Evolutionary conservation across 1,284 basidiomycete genomes (phyloP), one percentile per base, ranked within the genome.

Genomic region (Stygiomarasmius scandens): DNA sequence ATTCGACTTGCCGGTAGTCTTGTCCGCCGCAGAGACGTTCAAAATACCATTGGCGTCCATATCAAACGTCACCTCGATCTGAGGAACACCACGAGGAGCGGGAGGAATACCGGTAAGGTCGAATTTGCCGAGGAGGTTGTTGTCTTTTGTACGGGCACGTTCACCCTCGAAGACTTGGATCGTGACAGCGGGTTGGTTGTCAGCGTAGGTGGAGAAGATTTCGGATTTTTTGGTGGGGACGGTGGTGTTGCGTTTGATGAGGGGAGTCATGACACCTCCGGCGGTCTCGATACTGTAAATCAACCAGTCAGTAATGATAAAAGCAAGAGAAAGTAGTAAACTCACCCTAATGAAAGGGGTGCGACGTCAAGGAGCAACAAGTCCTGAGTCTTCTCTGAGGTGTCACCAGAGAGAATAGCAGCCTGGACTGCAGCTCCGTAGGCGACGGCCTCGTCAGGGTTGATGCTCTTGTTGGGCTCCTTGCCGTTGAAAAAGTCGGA

Each of bases 141-240:
- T 98, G 82, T 99, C 97, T 86, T 98, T 98, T 64, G 96, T 98
- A 71, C 95, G 92, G 54, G 96, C 93, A 84, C 96, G 95, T 80
- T 99, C 97, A 80, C 97, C 96, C 84, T 99, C 96, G 80, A 86
- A 99, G 60, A 99, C 96, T 77, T 98, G 96, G 78, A 99, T 98
- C 38, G 38, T 41, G 8, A 99, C 96, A 85, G 93, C 94, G 62
- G 96, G 94, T 77, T 99, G 96, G 85, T 99, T 98, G 84, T 99
- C 96, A 64, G 95, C 90, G 82, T 96, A 97, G 44, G 96, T 99
- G 51, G 96, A 98, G 89, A 98, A 98, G 75, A 92, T 91, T 81
- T 98, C 94, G 23, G 95, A 95, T 84, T 98, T 98, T 84, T 98
- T 98, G 72, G 96, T 98, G 52, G 96, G 96, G 66, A 99, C 93